Evolutionary conservation across 495 filamentous ascomycete genomes (phyloP).

Genomic region (Hypomontagnella submonticulosa): DNA sequence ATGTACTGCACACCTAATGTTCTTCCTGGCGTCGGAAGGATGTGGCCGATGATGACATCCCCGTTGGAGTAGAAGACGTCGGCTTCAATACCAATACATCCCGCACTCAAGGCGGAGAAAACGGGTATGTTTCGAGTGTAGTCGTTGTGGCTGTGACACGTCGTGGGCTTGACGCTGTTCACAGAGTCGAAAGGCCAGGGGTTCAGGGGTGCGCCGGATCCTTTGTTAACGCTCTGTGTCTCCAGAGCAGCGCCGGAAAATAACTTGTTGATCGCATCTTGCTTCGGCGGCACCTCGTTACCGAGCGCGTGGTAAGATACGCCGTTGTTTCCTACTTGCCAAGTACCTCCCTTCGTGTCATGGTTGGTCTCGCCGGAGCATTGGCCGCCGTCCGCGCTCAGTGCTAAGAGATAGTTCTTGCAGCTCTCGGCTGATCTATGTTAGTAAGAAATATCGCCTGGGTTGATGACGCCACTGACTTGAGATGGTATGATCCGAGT

Average conservation of each 20-base stretch:
- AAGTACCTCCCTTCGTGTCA: slow-evolving; percentile 50
- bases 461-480: slow-evolving; percentile 28
- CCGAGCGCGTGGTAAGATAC: slow-evolving; percentile 47
- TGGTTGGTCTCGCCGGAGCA: slow-evolving; percentile 44
- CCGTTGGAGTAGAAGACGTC: slow-evolving; percentile 45
- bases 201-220: slow-evolving; percentile 40
- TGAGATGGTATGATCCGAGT: slow-evolving; percentile 43
- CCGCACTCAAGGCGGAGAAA: slow-evolving; percentile 44
- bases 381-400: slow-evolving; percentile 37
- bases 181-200: slow-evolving; percentile 49
- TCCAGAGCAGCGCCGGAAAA: slow-evolving; percentile 38
- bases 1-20: slow-evolving; percentile 45
- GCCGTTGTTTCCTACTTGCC: slow-evolving; percentile 44
- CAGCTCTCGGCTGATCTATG: slow-evolving; percentile 37
- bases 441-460: slow-evolving; percentile 12
- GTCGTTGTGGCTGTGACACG: slow-evolving; percentile 51
- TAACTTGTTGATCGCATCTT: slow-evolving; percentile 47
- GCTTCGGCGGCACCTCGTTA: slow-evolving; percentile 42
- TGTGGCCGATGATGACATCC: slow-evolving; percentile 47
- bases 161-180: slow-evolving; percentile 41
- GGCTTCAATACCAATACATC: slow-evolving; percentile 51
- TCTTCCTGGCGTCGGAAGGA: slow-evolving; percentile 40
- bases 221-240: slow-evolving; percentile 43
- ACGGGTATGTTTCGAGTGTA: slow-evolving; percentile 46
- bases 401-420: slow-evolving; percentile 40